phyloP scores from a whole-genome alignment of 441 rosid species.

The Euphorbia corollata region DNA sequence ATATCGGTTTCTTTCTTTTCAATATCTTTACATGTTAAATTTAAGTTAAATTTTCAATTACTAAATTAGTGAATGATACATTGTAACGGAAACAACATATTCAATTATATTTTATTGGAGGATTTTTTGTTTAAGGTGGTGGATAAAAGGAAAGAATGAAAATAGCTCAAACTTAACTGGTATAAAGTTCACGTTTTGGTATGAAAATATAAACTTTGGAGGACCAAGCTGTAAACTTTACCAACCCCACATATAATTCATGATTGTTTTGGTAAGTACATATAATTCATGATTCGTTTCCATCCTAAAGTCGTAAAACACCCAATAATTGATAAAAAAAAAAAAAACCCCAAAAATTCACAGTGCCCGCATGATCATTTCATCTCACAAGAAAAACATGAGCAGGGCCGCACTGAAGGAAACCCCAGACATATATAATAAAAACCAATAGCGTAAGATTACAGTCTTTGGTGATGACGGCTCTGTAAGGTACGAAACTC shows the following conservation, averaged over 20 bases:
- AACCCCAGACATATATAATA: neutral
- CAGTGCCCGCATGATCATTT: neutral
- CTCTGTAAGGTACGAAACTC: conserved; percentile 10
- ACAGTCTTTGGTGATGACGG: conserved; percentile 29
- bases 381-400: neutral
- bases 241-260: neutral
- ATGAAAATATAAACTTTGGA: neutral
- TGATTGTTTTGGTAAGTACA: too few relatives aligned
- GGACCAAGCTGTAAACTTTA: neutral
- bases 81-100: too few relatives aligned
- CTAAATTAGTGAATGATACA: too few relatives aligned
- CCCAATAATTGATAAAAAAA: neutral
- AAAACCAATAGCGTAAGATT: conserved; percentile 27
- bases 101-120: too few relatives aligned
- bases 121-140: too few relatives aligned
- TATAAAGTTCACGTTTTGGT: neutral
- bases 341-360: neutral
- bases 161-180: neutral
- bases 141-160: too few relatives aligned
- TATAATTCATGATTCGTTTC: neutral
- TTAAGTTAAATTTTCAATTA: too few relatives aligned
- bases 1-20: too few relatives aligned
- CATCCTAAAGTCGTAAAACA: too few relatives aligned
- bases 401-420: conserved; percentile 4
- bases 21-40: too few relatives aligned